Conservation (phyloP, 495 filamentous ascomycete genomes). For the Chaetomium fimeti region DNA sequence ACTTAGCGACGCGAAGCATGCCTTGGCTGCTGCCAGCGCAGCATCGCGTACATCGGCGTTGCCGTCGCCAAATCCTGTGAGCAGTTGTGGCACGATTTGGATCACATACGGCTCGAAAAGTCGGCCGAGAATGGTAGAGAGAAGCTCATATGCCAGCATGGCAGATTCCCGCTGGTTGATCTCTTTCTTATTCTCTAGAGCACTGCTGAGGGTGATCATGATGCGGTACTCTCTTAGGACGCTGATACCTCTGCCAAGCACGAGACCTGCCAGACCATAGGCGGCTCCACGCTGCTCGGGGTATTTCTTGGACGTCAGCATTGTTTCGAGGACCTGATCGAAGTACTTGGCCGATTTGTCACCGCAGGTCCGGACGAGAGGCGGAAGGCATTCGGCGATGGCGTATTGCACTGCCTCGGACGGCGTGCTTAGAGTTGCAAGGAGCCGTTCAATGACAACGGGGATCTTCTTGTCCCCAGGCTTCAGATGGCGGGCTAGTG, state of each 20-base stretch:
- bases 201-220: conserved; percentile 71
- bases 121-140: conserved; percentile 79
- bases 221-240: conserved; percentile 82
- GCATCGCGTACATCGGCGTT: conserved; percentile 88
- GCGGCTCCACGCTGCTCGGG: conserved; percentile 88
- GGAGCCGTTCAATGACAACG: conserved; percentile 76
- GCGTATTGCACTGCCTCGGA: conserved; percentile 96
- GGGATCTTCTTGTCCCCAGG: conserved; percentile 79
- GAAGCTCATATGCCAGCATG: conserved; percentile 83
- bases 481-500: conserved; percentile 82
- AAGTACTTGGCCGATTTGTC: conserved; percentile 75
- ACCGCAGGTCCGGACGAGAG: conserved; percentile 76
- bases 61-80: conserved; percentile 83
- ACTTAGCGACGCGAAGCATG: conserved; percentile 87
- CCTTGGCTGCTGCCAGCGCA: conserved; percentile 88
- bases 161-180: conserved; percentile 83
- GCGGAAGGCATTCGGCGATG: conserved; percentile 88
- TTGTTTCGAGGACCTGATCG: conserved; percentile 71
- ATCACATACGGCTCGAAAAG: conserved; percentile 96
- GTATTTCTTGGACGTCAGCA: conserved; percentile 83
- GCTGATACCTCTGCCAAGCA: conserved; percentile 80
- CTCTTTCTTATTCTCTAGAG: conserved; percentile 89
- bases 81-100: conserved; percentile 86
- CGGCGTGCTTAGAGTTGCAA: conserved; percentile 87
- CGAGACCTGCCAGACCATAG: conserved; percentile 88